Evolutionary conservation across 2,329 filamentous ascomycete genomes (phyloP), one percentile per base, ranked within the genome.

Genomic region (Phaeosphaeria sp.): DNA sequence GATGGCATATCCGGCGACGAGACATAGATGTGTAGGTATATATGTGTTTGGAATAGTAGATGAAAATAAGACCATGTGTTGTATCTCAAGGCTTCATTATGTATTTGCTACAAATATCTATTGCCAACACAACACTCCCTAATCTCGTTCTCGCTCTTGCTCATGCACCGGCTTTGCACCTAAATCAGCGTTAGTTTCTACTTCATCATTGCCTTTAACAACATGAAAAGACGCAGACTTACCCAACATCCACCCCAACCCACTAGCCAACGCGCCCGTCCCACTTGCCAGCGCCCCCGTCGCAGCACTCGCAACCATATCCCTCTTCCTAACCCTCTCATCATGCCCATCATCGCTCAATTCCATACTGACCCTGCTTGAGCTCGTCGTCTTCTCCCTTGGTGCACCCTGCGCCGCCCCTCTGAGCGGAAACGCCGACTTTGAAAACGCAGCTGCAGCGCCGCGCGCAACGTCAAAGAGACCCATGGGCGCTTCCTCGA

Each of bases 221-320:
- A n/a, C n/a, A n/a, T n/a, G n/a, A n/a, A n/a, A n/a, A n/a, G n/a
- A n/a, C n/a, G n/a, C n/a, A 46, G 11, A 71, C 74, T 55, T 80
- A 72, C 87, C 87, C 54, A 89, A 72, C 55, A 89, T 84, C 87
- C 87, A 89, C 9, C 87, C 87, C 67, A 89, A 78, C 10, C 87
- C 87, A 70, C 82, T 86, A 5, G 85, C 86, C 65, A 89, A 73
- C 9, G 85, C 85, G 5, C 85, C 85, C 66, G 88, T 79, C 11
- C 87, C 87, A 71, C 81, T 86, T 7, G 85, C 85, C 68, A 89
- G 72, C 6, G 85, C 85, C 2, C 85, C 86, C 13, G 84, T 87
- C 6, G 88, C 87, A 73, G 86, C 86, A 75, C 82, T 88, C 57
- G 86, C 86, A 48, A 89, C 85, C 77, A 88, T 89, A 72, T 94